Base-by-base conservation (phyloP, 164 flowering plant species). In the Saururus chinensis region DNA sequence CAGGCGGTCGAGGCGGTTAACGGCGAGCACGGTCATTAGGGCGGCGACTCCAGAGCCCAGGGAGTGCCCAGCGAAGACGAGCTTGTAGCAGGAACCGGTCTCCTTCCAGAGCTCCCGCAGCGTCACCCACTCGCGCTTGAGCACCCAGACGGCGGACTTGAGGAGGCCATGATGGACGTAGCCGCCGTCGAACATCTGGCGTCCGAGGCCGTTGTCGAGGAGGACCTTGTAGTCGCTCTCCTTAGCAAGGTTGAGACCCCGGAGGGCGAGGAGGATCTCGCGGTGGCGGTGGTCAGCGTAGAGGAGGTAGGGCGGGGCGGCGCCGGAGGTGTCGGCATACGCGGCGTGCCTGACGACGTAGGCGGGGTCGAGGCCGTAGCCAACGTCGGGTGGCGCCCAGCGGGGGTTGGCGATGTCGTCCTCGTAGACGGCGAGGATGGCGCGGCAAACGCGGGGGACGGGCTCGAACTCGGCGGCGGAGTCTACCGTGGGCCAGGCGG, bases 21-120 rank as follows among this genome's bases (percentile, higher is more conserved):
- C 91, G 26, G 74, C 89, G 13, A 86, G 62, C 12, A 89, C 69
- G 9, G 92, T 63, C 71, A 86, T 14, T 65, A 92, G 62, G 2
- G 98, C 72, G 1, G 87, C 96, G 3, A 89, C 89, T 0, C 98
- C 96, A 4, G 96, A 83, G 11, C 98, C 98, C 23, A 92, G 59
- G 0, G 96, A 87, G 56, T 92, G 95, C 19, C 98, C 98, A 0
- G 82, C 82, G 56, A 92, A 87, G 0, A 82, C 72, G 79, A 92
- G 67, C 51, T 57, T 66, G 62, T 89, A 92, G 1, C 64, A 40
- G 0, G 61, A 59, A 1, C 84, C 85, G 49, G 63, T 80, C 66
- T 80, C 82, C 10, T 67, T 55, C 90, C 95, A 87, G 25, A 86
- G 53, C 26, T 68, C 41, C 72, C 60, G 71, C 56, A 89, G 65